Conservation (phyloP, 2,329 filamentous ascomycete species). For the Arthrobotrys megalospora region DNA sequence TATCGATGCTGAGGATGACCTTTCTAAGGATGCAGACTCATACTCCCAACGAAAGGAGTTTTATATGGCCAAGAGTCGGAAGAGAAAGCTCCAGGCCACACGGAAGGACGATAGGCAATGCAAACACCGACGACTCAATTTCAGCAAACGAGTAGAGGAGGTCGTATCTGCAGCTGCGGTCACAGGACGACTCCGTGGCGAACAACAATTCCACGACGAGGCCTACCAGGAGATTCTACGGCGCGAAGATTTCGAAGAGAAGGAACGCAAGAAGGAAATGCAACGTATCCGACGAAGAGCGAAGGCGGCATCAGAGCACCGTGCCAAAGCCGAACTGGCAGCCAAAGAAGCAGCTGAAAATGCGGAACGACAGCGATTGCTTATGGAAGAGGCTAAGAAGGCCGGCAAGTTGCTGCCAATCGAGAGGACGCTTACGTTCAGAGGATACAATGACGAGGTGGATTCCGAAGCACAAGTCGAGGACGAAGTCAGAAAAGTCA, state of each 20-base stretch:
- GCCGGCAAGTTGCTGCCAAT: constrained; percentile 82
- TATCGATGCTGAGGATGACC: constrained; percentile 53
- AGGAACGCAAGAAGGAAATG: constrained; percentile 99
- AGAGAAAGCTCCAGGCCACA: constrained; percentile 64
- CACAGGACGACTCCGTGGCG: constrained; percentile 81
- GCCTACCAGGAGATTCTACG: constrained; percentile 78
- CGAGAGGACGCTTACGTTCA: constrained; percentile 77
- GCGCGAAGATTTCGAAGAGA: constrained; percentile 73
- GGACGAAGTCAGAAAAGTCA: constrained; percentile 68
- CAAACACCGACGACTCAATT: constrained; percentile 74
- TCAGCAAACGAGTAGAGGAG: constrained; percentile 74
- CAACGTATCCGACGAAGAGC: constrained; percentile 95
- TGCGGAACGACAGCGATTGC: constrained; percentile 80
- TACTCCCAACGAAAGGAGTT: constrained; percentile 47
- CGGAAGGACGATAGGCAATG: constrained; percentile 67
- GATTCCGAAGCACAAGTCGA: constrained; percentile 68
- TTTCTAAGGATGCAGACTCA: constrained; percentile 34
- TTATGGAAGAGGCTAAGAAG: constrained; percentile 94
- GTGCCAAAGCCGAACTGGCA: constrained; percentile 85
- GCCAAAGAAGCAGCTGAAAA: constrained; percentile 78
- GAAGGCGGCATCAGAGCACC: constrained; percentile 92
- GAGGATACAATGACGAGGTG: constrained; percentile 65
- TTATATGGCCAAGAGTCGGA: constrained; percentile 62
- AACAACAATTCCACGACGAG: constrained; percentile 81
- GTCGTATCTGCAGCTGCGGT: constrained; percentile 78